Base-by-base conservation (phyloP, 2,329 filamentous ascomycete genomes). In the Penicillium fuscoglaucum region DNA sequence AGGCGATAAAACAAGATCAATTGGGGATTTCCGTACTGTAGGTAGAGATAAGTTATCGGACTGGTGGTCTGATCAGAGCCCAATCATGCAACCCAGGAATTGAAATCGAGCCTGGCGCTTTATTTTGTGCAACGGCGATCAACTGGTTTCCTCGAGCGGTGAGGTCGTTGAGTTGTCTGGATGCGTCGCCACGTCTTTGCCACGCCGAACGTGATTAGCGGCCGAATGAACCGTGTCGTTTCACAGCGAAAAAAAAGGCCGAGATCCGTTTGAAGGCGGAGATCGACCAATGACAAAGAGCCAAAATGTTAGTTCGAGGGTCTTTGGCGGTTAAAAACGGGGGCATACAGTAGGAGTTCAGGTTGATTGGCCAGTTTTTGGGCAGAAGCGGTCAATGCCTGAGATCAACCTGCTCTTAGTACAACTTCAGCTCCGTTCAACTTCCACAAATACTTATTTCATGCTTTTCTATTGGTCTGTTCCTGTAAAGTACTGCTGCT, bases 101-200 rank as follows among this genome's bases (percentile, higher is more conserved):
- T 44, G 13, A n/a, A 24, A 26, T 52, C 17, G 43, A 37, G 44
- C n/a, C 29, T 29, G 39, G 29, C 28, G 52, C 8, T 37, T 13
- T 21, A 17, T 39, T 33, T 21, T 31, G 29, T 52, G 37, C 39
- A 52, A 26, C 40, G 37, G n/a, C 37, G 39, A 53, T 53, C 50
- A 52, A 26, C 40, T 15, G 17, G 29, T n/a, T 17, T 24, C n/a
- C 26, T 45, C 33, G 33, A 58, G 56, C 56, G 56, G 56, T 58
- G 45, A 54, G 29, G 35, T 43, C 28, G 37, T 35, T 50, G 43
- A 19, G 52, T 43, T 46, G 55, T 45, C 39, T 52, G 39, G 21
- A 28, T 41, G 33, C 39, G 46, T 52, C 46, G 56, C 56, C 56
- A 58, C 56, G 56, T 58, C 55, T 43, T 55, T 35, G 55, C 55